Evolutionary conservation across 495 filamentous ascomycete genomes (phyloP).

Genomic region (Xylaria bambusicola): DNA sequence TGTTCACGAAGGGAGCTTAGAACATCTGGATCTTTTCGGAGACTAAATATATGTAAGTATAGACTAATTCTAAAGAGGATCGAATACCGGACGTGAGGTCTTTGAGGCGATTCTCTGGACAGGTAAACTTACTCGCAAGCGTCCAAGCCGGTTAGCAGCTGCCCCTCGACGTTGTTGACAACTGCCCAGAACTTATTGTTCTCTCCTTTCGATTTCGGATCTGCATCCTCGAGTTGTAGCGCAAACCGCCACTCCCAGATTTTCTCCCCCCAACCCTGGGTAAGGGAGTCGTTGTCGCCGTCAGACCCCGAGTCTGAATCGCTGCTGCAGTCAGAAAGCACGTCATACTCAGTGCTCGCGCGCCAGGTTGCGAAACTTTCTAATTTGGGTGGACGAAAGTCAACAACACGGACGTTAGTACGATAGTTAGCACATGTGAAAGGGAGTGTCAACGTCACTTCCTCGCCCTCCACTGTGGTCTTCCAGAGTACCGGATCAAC

Average conservation of each 20-base stretch:
- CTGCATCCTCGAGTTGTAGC: conserved; percentile 67
- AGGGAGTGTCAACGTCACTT: conserved; percentile 52
- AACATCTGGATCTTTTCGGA: conserved; percentile 50
- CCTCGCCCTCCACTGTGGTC: conserved; percentile 35
- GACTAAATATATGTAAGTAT: conserved; percentile 34
- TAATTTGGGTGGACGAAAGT: conserved; percentile 73
- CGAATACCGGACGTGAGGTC: too few relatives aligned
- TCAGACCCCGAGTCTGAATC: conserved; percentile 38
- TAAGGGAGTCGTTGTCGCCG: conserved; percentile 25
- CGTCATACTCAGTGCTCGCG: conserved; percentile 45
- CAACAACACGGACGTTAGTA: conserved; percentile 69
- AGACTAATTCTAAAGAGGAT: background rate
- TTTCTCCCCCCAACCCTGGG: conserved; percentile 26
- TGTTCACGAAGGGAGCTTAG: conserved; percentile 64
- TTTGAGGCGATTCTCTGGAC: conserved; percentile 1
- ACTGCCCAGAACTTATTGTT: conserved; percentile 59
- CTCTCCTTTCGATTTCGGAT: conserved; percentile 29
- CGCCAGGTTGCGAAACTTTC: conserved; percentile 69
- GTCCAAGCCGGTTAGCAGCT: conserved; percentile 65
- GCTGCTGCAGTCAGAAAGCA: conserved; percentile 47
- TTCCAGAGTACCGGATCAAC: conserved; percentile 42
- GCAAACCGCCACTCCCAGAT: conserved; percentile 81
- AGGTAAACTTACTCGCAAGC: conserved; percentile 64
- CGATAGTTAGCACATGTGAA: conserved; percentile 77
- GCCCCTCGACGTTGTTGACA: conserved; percentile 65